Evolutionary conservation across 768 basidiomycete species (phyloP), one percentile per base, ranked within the genome.

Genomic region (Fomitopsis serialis): DNA sequence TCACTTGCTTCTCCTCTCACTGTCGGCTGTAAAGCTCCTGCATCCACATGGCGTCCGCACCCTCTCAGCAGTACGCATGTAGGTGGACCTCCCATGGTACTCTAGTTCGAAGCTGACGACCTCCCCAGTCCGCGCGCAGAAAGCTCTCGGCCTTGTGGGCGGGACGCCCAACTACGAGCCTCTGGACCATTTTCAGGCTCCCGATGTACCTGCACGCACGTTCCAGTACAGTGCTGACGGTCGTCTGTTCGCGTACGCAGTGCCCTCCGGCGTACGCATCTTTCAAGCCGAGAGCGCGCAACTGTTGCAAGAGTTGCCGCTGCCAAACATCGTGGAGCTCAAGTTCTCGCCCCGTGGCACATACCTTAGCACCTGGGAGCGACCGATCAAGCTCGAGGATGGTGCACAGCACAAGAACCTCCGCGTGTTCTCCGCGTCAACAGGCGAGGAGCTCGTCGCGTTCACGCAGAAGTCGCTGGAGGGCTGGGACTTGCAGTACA

Each of bases 321-420:
- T 90, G 48, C 78, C 86, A 62, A 89, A 86, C 62, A 79, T 89
- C 57, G 67, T 93, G 49, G 97, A 98, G 65, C 67, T 98, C 61
- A 80, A 79, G 62, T 97, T 99, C 71, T 98, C 96, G 6, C 95
- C 97, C 10, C 81, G 89, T 56, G 95, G 92, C 36, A 92, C 89
- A 0, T 98, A 92, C 70, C 65, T 99, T 42, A 95, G 92, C 50
- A 95, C 92, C 45, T 98, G 95, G 92, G 95, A 98, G 72, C 82
- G 97, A 54, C 91, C 88, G 60, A 82, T 84, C 62, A 97, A 97
- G 72, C 80, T 89, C 47, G 95, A 93, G 67, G 94, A 94, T 59
- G 92, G 89, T 51, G 67, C 81, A 2, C 92, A 93, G 70, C 90
- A 96, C 78, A 95, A 90, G 75, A 99, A 99, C 68, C 82, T 95